These are phyloP conservation scores for Pilobolus umbonatus DNA, from an alignment of 192 early-diverging fungal genomes.

Conservation along the genomic window DNA sequence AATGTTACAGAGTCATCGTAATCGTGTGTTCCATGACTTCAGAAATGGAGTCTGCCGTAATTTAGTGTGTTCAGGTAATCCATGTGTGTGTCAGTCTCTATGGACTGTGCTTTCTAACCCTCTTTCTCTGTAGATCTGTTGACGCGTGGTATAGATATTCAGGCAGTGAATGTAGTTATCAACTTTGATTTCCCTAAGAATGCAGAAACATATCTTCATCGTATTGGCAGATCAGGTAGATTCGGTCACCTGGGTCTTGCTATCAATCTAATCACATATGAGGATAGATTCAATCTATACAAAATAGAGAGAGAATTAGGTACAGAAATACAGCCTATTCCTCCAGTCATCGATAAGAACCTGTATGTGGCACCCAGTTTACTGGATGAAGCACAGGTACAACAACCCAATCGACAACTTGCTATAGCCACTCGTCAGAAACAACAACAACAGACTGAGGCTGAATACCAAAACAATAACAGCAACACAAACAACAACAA, in stretches of 20 bases:
- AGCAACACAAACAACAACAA: conserved; percentile 28
- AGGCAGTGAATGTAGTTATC: conserved; percentile 99
- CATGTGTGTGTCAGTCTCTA: no score
- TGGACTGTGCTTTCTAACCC: background rate
- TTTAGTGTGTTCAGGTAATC: conserved; percentile 91
- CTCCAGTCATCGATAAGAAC: conserved; percentile 91
- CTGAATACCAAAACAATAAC: conserved; percentile 37
- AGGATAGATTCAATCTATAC: conserved; percentile 97
- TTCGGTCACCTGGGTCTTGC: conserved; percentile 95
- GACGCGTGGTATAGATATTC: conserved; percentile 98
- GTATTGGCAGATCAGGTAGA: conserved; percentile 96
- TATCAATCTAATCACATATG: conserved; percentile 98
- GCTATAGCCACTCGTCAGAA: conserved; percentile 29
- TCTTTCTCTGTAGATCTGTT: conserved; percentile 70
- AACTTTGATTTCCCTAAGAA: conserved; percentile 99
- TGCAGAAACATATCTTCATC: conserved; percentile 97
- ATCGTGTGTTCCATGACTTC: conserved; percentile 99
- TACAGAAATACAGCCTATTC: conserved; percentile 97
- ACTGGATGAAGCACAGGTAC: conserved; percentile 58
- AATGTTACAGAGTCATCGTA: conserved; percentile 97
- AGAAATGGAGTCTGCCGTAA: conserved; percentile 96
- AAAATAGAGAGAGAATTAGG: conserved; percentile 97
- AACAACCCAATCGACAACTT: conserved; percentile 44
- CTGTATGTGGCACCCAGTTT: conserved; percentile 81
- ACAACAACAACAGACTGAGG: conserved; percentile 32